These are phyloP conservation scores for Talaromyces trachyspermus DNA, from an alignment of 495 filamentous ascomycete species.

Conservation along the genomic window DNA sequence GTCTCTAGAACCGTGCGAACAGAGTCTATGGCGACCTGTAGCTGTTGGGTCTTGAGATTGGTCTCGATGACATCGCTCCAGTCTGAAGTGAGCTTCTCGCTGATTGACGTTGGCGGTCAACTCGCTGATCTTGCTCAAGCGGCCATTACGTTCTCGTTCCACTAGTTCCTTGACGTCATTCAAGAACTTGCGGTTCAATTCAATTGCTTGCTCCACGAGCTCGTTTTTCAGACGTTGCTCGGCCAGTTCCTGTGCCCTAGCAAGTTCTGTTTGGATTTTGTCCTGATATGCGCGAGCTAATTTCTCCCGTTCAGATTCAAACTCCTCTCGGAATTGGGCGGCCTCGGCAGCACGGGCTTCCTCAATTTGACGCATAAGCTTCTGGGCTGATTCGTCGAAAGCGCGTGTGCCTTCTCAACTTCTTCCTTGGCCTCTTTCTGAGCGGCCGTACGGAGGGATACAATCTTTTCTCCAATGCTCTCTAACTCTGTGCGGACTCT, in stretches of 20 bases:
- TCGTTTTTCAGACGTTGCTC: constrained; percentile 76
- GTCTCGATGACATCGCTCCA: constrained; percentile 83
- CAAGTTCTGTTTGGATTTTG: constrained; percentile 67
- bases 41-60: constrained; percentile 88
- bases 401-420: constrained; percentile 59
- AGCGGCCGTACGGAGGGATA: constrained; percentile 56
- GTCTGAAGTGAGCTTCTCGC: constrained; percentile 71
- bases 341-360: constrained; percentile 67
- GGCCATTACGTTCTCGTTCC: constrained; percentile 79
- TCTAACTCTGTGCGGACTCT: constrained; percentile 80
- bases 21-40: constrained; percentile 90
- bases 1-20: constrained; percentile 76
- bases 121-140: constrained; percentile 76
- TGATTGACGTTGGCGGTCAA: constrained; percentile 68
- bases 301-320: constrained; percentile 78
- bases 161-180: constrained; percentile 71
- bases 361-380: constrained; percentile 63
- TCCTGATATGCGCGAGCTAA: constrained; percentile 67
- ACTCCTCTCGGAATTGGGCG: constrained; percentile 74
- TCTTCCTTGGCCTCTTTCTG: constrained; percentile 68
- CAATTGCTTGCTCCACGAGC: constrained; percentile 84
- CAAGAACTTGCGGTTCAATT: constrained; percentile 76
- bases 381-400: constrained; percentile 78
- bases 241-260: constrained; percentile 62
- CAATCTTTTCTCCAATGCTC: constrained; percentile 67